These are phyloP conservation scores for Pichia sp. DNA, from an alignment of 1,139 yeast genomes.

Conservation along the genomic window DNA sequence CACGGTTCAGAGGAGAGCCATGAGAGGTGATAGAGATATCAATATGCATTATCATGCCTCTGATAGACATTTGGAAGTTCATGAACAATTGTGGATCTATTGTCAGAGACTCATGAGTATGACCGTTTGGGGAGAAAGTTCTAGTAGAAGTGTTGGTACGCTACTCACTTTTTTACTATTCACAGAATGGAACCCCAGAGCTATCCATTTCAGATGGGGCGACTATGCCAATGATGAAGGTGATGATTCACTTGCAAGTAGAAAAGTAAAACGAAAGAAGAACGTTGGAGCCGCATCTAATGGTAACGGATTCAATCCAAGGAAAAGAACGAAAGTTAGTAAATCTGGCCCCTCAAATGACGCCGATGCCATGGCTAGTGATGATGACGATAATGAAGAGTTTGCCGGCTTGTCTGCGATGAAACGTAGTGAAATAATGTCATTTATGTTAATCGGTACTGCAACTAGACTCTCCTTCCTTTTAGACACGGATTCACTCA, in stretches of 20 bases:
- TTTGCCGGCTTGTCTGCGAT: constrained; percentile 78
- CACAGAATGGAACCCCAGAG: constrained; percentile 94
- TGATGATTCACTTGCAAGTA: constrained; percentile 20
- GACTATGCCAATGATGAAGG: constrained; percentile 69
- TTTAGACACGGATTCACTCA: constrained; percentile 65
- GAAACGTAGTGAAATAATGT: constrained; percentile 82
- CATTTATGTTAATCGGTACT: constrained; percentile 89
- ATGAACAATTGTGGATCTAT: constrained; percentile 74
- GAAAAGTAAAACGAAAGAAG: constrained; percentile 7
- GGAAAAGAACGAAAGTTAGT: not conserved
- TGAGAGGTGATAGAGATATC: constrained; percentile 7
- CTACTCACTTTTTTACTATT: constrained; percentile 78
- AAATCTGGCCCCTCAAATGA: not conserved
- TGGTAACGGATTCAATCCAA: not conserved
- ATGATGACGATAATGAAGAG: constrained; percentile 25
- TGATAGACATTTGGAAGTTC: constrained; percentile 48
- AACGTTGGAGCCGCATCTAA: constrained; percentile 7
- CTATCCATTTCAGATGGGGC: constrained; percentile 82
- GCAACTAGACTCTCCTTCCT: constrained; percentile 85
- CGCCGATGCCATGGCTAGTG: not conserved
- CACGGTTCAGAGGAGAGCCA: constrained; percentile 18
- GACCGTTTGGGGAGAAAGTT: constrained; percentile 93
- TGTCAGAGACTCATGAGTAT: constrained; percentile 78
- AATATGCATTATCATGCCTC: constrained; percentile 4
- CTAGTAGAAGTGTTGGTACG: constrained; percentile 81